Conservation (phyloP, 208 protist genomes). For the Wallacemonas collosoma region DNA sequence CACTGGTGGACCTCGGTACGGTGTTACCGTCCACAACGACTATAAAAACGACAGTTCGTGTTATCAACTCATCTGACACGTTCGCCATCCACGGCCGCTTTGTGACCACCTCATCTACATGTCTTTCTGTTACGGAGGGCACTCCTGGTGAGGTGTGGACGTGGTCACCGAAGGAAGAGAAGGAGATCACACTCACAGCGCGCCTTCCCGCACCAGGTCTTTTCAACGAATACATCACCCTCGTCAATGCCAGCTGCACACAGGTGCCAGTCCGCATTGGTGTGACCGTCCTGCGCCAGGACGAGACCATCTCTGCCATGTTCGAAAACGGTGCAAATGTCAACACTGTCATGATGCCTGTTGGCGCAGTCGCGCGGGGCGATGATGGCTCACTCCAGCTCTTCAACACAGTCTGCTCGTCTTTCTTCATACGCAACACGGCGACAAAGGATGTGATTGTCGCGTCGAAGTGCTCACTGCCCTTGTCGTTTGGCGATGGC, state of each 20-base stretch:
- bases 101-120: slow-evolving; percentile 25
- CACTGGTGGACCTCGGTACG: slow-evolving; percentile 48
- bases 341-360: slow-evolving; percentile 31
- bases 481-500: slow-evolving; percentile 36
- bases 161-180: slow-evolving; percentile 46
- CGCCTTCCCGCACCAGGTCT: slow-evolving; percentile 56
- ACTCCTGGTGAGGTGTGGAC: slow-evolving; percentile 31
- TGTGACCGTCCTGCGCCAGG: slow-evolving; percentile 48
- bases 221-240: slow-evolving; percentile 48
- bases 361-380: slow-evolving; percentile 35
- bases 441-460: slow-evolving; percentile 47
- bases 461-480: slow-evolving; percentile 34
- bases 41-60: slow-evolving; percentile 35
- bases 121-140: slow-evolving; percentile 1
- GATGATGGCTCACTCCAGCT: slow-evolving; percentile 43
- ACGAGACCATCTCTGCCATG: slow-evolving; percentile 45
- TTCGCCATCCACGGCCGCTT: slow-evolving; percentile 53
- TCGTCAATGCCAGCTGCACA: slow-evolving; percentile 67
- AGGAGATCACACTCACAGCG: slow-evolving; percentile 44
- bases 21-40: slow-evolving; percentile 39
- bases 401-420: slow-evolving; percentile 25
- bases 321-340: not conserved
- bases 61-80: slow-evolving; percentile 71
- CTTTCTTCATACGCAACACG: slow-evolving; percentile 41
- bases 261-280: slow-evolving; percentile 57